phyloP scores from a whole-genome alignment of 1,139 yeast genomes.

The Waltiozyma sp. region DNA sequence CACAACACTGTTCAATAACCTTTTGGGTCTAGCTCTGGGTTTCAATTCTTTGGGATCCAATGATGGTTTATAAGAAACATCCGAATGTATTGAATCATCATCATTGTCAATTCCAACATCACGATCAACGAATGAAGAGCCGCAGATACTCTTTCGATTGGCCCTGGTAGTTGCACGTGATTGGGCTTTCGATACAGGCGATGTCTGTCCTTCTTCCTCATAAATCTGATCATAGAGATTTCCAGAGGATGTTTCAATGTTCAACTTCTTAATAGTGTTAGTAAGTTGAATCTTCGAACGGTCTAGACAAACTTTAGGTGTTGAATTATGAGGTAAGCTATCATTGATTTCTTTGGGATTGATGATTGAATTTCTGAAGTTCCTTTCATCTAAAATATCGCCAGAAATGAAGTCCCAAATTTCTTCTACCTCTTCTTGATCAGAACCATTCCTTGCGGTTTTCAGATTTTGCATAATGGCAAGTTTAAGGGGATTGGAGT shows the following conservation, averaged over 20 bases:
- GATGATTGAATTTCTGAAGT: too few relatives aligned
- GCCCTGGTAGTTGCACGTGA: conserved; percentile 5
- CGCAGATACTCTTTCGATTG: not conserved
- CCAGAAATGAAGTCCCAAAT: not conserved
- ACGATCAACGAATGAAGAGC: too few relatives aligned
- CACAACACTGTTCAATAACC: not conserved
- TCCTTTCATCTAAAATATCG: not conserved
- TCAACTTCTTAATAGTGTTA: conserved; percentile 3
- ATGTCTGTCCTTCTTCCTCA: conserved; percentile 4
- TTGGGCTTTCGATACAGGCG: conserved; percentile 8
- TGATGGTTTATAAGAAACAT: conserved; percentile 5
- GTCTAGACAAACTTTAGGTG: not conserved
- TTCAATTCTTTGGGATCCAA: not conserved
- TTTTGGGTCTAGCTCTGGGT: not conserved
- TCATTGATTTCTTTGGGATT: too few relatives aligned
- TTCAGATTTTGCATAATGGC: not conserved
- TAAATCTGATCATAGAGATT: conserved; percentile 3
- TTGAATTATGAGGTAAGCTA: too few relatives aligned
- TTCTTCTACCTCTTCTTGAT: not conserved
- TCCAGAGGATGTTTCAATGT: conserved; percentile 4
- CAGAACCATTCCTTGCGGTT: not conserved
- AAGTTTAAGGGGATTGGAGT: too few relatives aligned
- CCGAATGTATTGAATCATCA: not conserved
- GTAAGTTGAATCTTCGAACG: not conserved
- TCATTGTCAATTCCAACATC: too few relatives aligned